Base-by-base conservation (phyloP, 371 early-diverging fungal species). In the Mortierella sp. region DNA sequence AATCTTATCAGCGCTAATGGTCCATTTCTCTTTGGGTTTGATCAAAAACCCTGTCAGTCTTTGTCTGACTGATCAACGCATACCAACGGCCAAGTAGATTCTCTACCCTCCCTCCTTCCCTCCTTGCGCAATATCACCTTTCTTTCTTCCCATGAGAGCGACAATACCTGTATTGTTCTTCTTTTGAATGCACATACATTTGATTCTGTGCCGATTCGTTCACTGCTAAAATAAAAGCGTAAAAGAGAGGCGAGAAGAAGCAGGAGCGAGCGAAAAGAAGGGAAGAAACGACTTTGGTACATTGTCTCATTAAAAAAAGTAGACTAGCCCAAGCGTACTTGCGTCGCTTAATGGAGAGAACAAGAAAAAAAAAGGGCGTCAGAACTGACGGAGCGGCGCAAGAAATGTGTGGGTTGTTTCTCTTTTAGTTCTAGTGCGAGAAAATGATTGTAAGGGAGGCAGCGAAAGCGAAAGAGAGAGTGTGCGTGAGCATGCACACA, bases 311-410 rank as follows among this genome's bases (percentile, higher is more conserved):
- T 19, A 61, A 16, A 6, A 16, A 28, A 6, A 31, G 61, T 34
- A 19, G 61, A 16, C 61, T 61, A 61, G 61, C 16, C 8, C 19
- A 34, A 34, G 34, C 31, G 61, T 19, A 1, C 19, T 16, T 61
- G 16, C 19, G 37, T 26, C 14, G 19, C 16, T 13, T 14, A 34
- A 61, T 61, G 61, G 8, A 31, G 59, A 31, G 61, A 19, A 59
- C 5, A 8, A 46, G 5, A 46, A 10, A 9, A 46, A 50, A 11
- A 50, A 11, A 50, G 13, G 50, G 50, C 50, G 13, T 50, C 50
- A 50, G 50, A 61, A 61, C 19, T 34, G 61, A 34, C 61, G 37
- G 37, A 61, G 61, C 34, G 61, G 61, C 9, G 61, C 61, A 61
- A 61, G 34, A 61, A 19, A 14, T 61, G 19, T 34, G 16, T 61